A percentile compares a stretch with the other conserved stretches of the same genome.
Evolutionary conservation across 208 protist species (phyloP).

Genomic region (Herpetomonas samuelpessoai): DNA sequence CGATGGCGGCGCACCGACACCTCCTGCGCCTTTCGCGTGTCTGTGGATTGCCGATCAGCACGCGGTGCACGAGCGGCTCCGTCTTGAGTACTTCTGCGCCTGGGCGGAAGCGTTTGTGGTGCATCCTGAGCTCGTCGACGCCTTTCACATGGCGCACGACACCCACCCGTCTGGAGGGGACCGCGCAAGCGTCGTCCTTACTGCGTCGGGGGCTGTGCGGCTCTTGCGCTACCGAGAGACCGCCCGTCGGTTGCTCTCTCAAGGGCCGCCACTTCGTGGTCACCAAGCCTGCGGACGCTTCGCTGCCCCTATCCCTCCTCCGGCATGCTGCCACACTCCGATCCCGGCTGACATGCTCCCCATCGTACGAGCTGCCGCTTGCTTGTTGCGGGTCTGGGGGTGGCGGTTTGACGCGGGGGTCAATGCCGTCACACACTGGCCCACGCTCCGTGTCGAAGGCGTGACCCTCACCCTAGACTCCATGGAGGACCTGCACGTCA

Average conservation of each 20-base stretch:
- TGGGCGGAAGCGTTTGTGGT: slow-evolving; percentile 72
- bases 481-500: slow-evolving; percentile 50
- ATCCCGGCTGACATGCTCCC: slow-evolving; percentile 36
- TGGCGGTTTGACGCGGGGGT: slow-evolving; percentile 44
- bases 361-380: slow-evolving; percentile 34
- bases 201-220: background rate
- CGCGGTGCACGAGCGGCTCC: slow-evolving; percentile 72
- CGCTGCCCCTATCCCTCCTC: no score
- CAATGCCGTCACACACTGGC: slow-evolving; percentile 48
- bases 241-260: no score
- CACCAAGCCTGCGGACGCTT: no score
- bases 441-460: slow-evolving; percentile 44
- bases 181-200: no score
- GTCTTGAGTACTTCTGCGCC: slow-evolving; percentile 66
- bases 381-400: slow-evolving; percentile 51
- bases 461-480: slow-evolving; percentile 28
- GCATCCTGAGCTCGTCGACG: slow-evolving; percentile 14
- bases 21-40: background rate
- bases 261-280: no score
- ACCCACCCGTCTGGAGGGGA: background rate
- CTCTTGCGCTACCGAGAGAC: no score
- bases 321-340: slow-evolving; percentile 9
- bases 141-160: slow-evolving; percentile 3
- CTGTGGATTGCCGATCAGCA: slow-evolving; percentile 67
- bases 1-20: no score